Conservation (phyloP, 805 yeast genomes). For the Metschnikowia borealis region DNA sequence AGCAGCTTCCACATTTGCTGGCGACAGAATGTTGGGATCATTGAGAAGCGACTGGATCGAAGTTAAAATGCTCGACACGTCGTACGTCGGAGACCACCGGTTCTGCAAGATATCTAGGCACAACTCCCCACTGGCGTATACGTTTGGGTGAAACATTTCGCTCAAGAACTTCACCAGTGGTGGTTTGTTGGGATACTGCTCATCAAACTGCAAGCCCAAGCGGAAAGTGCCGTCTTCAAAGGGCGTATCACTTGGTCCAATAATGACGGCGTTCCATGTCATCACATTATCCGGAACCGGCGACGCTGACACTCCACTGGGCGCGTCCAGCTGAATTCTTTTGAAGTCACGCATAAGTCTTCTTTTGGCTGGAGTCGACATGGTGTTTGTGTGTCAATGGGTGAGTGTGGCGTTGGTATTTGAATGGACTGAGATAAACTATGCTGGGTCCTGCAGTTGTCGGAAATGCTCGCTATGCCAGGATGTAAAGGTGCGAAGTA, state of each 20-base stretch:
- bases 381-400: slow-evolving; percentile 21
- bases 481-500: background rate
- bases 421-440: background rate
- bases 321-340: slow-evolving; percentile 96
- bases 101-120: slow-evolving; percentile 95
- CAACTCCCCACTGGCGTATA: slow-evolving; percentile 90
- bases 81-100: slow-evolving; percentile 98
- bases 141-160: slow-evolving; percentile 98
- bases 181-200: slow-evolving; percentile 96
- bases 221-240: slow-evolving; percentile 97
- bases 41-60: slow-evolving; percentile 87
- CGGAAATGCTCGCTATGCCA: background rate
- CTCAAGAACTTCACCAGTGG: slow-evolving; percentile 87
- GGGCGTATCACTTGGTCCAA: slow-evolving; percentile 97
- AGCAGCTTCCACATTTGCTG: slow-evolving; percentile 98
- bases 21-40: slow-evolving; percentile 94
- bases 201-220: slow-evolving; percentile 82
- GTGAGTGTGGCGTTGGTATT: background rate
- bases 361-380: slow-evolving; percentile 99
- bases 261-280: slow-evolving; percentile 97
- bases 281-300: slow-evolving; percentile 96
- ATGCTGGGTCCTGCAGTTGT: background rate
- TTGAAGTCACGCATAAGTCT: slow-evolving; percentile 98
- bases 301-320: slow-evolving; percentile 96
- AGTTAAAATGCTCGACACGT: slow-evolving; percentile 91